phyloP scores from a whole-genome alignment of 345 rosid genomes.

The Chamaenerion angustifolium region DNA sequence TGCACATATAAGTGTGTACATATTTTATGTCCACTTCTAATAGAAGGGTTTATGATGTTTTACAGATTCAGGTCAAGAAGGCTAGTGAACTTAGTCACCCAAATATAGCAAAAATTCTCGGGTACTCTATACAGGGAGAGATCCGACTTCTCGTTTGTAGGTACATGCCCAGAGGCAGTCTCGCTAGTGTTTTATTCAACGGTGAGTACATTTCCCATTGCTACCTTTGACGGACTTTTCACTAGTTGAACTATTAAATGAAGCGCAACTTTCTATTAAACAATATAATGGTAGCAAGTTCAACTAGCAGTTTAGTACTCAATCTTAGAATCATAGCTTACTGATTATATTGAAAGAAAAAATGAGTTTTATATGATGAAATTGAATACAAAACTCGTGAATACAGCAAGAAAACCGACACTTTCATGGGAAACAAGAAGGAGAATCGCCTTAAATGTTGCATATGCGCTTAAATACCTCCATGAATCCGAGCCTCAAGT shows the following conservation, averaged over 20 bases:
- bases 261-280: no score
- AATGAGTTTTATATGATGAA: no score
- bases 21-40: no score
- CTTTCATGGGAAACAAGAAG: not conserved
- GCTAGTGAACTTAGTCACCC: constrained; percentile 4
- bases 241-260: no score
- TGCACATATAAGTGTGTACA: no score
- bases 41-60: not conserved
- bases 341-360: no score
- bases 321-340: no score
- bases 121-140: not conserved
- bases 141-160: constrained; percentile 4
- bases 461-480: constrained; percentile 1
- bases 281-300: no score
- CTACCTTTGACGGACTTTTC: no score
- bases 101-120: constrained; percentile 7
- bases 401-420: not conserved
- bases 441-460: not conserved
- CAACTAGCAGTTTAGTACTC: no score
- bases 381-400: no score
- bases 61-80: constrained; percentile 1
- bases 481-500: not conserved
- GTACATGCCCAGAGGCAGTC: constrained; percentile 5
- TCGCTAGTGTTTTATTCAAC: not conserved
- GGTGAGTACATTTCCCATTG: no score